Evolutionary conservation across 345 rosid genomes (phyloP), one percentile per base, ranked within the genome.

Genomic region (Citrus sp.): DNA sequence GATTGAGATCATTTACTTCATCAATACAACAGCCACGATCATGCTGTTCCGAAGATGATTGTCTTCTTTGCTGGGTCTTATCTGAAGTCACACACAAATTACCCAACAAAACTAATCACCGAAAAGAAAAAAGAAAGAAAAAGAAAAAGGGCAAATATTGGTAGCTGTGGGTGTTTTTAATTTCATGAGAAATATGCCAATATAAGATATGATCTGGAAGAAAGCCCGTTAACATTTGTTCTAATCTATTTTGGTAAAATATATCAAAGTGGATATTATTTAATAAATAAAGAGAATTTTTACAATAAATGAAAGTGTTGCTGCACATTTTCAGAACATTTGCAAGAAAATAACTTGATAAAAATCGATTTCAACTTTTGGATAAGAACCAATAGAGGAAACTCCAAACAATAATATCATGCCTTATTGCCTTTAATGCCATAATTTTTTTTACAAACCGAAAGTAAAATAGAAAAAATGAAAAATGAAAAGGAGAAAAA

Each of bases 331-430:
- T 82, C 84, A 79, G 70, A 82, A 78, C 22, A 7, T 27, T 55
- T 66, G 69, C 62, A 63, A 42, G 60, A 65, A 58, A 37, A 66
- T 38, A 71, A 73, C 46, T 37, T 32, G 24, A 65, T 55, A 27
- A 73, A 54, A 64, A 59, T 76, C 71, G 62, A 61, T 61, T 74
- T 37, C 22, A 62, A 72, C 66, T 60, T 46, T 67, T 38, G 71
- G 65, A 78, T 75, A 51, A 76, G 70, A 79, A 54, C 89, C 86
- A 82, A 77, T 79, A 79, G 77, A 61, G 85, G 91, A 87, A 88
- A 88, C 73, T 54, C 24, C 3, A 72, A 79, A 35, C 63, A 42
- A 63, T 56, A 70, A 69, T 67, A 28, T 25, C 77, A 72, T 7
- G 80, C 25, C 80, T 73, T 81, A 56, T n/a, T n/a, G n/a, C n/a